These are phyloP conservation scores for Cytospora schulzeri DNA, from an alignment of 2,329 filamentous ascomycete genomes.

Conservation along the genomic window DNA sequence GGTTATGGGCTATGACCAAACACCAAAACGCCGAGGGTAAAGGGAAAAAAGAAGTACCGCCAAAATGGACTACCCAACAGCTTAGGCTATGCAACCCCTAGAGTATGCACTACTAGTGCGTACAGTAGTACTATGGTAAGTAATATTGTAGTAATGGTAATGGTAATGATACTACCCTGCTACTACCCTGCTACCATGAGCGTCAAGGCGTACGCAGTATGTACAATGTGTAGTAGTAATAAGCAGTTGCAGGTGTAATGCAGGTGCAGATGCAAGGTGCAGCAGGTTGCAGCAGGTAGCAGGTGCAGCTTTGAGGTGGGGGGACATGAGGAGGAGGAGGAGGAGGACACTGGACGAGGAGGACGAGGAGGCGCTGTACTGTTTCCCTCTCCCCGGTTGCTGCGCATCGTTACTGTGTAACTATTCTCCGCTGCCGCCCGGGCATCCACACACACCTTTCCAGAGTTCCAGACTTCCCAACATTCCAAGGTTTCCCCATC, in stretches of 20 bases:
- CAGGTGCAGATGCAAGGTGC: slow-evolving; percentile 1
- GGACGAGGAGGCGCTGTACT: neutral
- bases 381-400: neutral
- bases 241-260: neutral
- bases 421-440: neutral
- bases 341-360: too few species aligned
- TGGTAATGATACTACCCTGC: too few species aligned
- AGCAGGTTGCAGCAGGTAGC: neutral
- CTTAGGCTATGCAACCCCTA: too few species aligned
- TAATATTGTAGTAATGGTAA: too few species aligned
- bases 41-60: too few species aligned
- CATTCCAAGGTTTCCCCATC: neutral
- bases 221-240: neutral
- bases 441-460: neutral
- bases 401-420: neutral
- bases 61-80: too few species aligned
- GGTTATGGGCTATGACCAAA: too few species aligned
- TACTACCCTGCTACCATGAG: neutral
- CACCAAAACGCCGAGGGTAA: too few species aligned
- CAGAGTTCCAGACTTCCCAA: neutral
- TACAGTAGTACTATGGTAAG: too few species aligned
- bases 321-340: too few species aligned
- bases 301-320: neutral
- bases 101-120: too few species aligned
- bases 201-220: too few species aligned